phyloP scores from a whole-genome alignment of 2,329 filamentous ascomycete genomes.

The Stagonosporopsis vannaccii region DNA sequence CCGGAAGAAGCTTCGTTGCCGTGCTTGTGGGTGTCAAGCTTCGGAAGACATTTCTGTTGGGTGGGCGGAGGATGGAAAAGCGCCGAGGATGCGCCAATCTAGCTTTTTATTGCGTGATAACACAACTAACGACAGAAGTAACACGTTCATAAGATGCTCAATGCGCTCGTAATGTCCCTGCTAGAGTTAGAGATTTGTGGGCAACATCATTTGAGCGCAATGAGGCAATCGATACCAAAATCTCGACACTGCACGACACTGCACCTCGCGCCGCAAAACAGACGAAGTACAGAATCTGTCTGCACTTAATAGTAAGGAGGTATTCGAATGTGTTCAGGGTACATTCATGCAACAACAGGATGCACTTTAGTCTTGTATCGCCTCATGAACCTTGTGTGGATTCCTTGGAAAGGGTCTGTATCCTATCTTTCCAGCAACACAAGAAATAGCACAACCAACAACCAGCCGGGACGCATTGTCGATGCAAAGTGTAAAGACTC shows the following conservation, averaged over 20 bases:
- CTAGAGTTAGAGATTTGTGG: not conserved
- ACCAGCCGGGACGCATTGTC: not conserved
- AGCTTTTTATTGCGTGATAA: slow-evolving; percentile 5
- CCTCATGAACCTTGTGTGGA: not conserved
- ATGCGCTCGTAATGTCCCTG: not conserved
- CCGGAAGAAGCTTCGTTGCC: slow-evolving; percentile 19
- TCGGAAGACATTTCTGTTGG: slow-evolving; percentile 20
- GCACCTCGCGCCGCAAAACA: not conserved
- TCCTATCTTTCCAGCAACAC: not conserved
- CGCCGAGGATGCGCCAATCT: slow-evolving; percentile 11
- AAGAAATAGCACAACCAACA: not conserved
- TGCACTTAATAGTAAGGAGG: not conserved
- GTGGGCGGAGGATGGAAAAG: slow-evolving; percentile 9
- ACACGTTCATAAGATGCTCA: not conserved
- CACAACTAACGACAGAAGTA: not conserved
- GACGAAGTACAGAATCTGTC: not conserved
- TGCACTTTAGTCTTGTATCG: not conserved
- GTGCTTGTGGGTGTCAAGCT: slow-evolving; percentile 20
- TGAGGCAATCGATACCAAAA: not conserved
- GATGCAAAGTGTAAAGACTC: not conserved
- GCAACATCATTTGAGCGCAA: not conserved
- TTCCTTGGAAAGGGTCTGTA: not conserved
- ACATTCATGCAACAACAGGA: not conserved
- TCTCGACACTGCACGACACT: not conserved
- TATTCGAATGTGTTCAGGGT: not conserved